Evolutionary conservation across 2,329 filamentous ascomycete genomes (phyloP).

Genomic region (Ophiostoma himal-ulmi): DNA sequence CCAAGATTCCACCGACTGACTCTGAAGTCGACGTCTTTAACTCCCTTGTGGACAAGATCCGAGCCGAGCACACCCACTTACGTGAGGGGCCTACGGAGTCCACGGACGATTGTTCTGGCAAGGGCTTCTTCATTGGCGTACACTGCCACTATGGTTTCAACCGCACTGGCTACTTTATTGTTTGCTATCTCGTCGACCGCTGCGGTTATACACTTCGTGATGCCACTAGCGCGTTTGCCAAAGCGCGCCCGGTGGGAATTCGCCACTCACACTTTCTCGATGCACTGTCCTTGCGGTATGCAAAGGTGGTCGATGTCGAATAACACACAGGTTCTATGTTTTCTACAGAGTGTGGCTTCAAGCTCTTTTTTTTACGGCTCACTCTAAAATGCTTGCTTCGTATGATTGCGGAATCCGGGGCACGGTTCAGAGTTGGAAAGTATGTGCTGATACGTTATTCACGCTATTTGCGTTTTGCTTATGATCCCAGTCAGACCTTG

Average conservation of each 20-base stretch:
- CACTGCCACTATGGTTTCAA: constrained; percentile 98
- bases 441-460: no score
- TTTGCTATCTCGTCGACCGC: constrained; percentile 82
- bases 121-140: constrained; percentile 57
- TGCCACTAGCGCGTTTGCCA: constrained; percentile 73
- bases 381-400: not conserved
- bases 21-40: constrained; percentile 51
- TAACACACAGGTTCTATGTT: not conserved
- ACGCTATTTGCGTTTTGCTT: no score
- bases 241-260: constrained; percentile 71
- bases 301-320: constrained; percentile 14
- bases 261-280: constrained; percentile 86
- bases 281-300: constrained; percentile 71
- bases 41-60: constrained; percentile 52
- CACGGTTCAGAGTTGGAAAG: not conserved
- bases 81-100: not conserved
- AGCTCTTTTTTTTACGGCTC: not conserved
- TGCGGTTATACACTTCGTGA: constrained; percentile 65
- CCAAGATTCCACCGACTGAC: constrained; percentile 72
- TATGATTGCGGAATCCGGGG: not conserved
- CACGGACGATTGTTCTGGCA: not conserved
- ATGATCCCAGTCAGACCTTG: no score
- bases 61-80: constrained; percentile 47
- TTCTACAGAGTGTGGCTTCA: not conserved
- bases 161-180: constrained; percentile 84